Percentiles rank a stretch among this genome's conserved stretches.
phyloP scores from a whole-genome alignment of 1,139 yeast genomes.

The Saccharomyces hybrid region DNA sequence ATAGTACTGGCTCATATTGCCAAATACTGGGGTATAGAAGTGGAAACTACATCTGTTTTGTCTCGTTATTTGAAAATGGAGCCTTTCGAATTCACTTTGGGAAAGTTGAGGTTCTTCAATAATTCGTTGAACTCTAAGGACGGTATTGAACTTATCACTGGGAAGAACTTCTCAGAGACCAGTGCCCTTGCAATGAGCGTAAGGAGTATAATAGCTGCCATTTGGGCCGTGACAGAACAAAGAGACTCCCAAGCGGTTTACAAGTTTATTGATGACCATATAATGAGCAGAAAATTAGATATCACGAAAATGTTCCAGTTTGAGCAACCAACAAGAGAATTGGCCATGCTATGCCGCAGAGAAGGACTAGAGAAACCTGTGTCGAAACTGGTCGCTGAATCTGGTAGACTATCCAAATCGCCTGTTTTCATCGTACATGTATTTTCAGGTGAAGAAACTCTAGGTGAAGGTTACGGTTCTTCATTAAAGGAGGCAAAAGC shows the following conservation, averaged over 20 bases:
- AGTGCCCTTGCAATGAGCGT: constrained; percentile 48
- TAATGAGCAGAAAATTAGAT: constrained; percentile 72
- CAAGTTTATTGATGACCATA: constrained; percentile 60
- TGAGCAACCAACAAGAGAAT: constrained; percentile 78
- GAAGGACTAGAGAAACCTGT: constrained; percentile 72
- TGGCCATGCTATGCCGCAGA: constrained; percentile 69
- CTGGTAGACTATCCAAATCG: constrained; percentile 78
- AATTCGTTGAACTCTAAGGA: constrained; percentile 25
- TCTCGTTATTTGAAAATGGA: constrained; percentile 66
- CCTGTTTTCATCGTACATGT: constrained; percentile 92
- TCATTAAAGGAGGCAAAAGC: constrained; percentile 87
- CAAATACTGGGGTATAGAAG: constrained; percentile 80
- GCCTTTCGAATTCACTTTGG: constrained; percentile 54
- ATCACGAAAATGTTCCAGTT: constrained; percentile 69
- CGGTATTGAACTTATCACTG: constrained; percentile 27
- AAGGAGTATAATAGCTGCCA: constrained; percentile 65
- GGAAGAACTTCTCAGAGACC: constrained; percentile 22
- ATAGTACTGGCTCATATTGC: constrained; percentile 60
- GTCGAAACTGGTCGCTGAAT: constrained; percentile 80
- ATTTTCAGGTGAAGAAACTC: constrained; percentile 70
- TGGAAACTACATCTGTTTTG: constrained; percentile 56
- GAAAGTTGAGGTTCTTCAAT: constrained; percentile 50
- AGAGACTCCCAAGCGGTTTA: constrained; percentile 39
- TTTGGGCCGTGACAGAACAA: constrained; percentile 44
- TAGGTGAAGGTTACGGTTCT: constrained; percentile 96